Evolutionary conservation across 2,329 filamentous ascomycete species (phyloP).

Genomic region (Colletotrichum coccodes): DNA sequence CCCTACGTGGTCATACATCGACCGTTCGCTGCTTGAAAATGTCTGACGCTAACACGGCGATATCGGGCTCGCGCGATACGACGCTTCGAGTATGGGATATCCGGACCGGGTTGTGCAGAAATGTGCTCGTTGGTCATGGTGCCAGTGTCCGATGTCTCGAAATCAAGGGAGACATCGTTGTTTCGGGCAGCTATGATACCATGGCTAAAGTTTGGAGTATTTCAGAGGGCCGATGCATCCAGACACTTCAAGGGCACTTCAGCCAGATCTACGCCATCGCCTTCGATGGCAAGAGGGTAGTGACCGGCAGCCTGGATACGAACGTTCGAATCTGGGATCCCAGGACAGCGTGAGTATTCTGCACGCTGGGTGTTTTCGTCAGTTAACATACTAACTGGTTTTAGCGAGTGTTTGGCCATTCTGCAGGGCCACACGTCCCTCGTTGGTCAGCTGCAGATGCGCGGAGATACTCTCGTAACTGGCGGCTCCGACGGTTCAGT

Average conservation of each 20-base stretch:
- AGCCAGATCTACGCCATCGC: conserved; percentile 99
- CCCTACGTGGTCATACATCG: conserved; percentile 92
- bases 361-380: background rate
- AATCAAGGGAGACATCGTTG: conserved; percentile 94
- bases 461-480: conserved; percentile 92
- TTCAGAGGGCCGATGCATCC: conserved; percentile 90
- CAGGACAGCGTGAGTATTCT: conserved; percentile 75
- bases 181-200: conserved; percentile 98
- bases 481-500: conserved; percentile 97
- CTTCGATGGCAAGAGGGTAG: conserved; percentile 92
- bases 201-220: conserved; percentile 98
- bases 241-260: conserved; percentile 92
- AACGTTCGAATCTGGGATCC: conserved; percentile 98
- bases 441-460: conserved; percentile 96
- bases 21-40: conserved; percentile 98
- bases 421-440: conserved; percentile 97
- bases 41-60: conserved; percentile 92
- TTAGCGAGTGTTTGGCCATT: conserved; percentile 83
- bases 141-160: conserved; percentile 95
- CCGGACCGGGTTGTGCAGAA: conserved; percentile 85
- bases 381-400: conserved; percentile 42
- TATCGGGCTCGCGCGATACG: conserved; percentile 95
- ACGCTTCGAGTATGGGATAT: conserved; percentile 97
- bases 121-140: conserved; percentile 93
- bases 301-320: conserved; percentile 95